phyloP scores from a whole-genome alignment of 2,329 filamentous ascomycete genomes.

The Albifimbria verrucaria region DNA sequence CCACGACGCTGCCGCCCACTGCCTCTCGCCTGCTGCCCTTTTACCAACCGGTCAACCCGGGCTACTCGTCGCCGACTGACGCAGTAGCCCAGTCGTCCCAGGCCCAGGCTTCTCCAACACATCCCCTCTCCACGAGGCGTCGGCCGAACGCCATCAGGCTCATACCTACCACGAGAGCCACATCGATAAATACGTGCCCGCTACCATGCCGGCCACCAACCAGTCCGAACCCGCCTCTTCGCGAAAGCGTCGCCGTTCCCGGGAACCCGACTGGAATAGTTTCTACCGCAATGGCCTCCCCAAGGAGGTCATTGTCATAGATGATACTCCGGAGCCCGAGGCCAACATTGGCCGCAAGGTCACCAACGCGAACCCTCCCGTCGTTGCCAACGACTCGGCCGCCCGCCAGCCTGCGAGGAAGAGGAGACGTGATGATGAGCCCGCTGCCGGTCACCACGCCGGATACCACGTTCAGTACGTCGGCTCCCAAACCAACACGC shows the following conservation, averaged over 20 bases:
- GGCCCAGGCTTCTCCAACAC: constrained; percentile 15
- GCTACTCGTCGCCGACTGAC: constrained; percentile 30
- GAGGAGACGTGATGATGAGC: constrained; percentile 63
- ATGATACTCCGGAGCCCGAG: constrained; percentile 64
- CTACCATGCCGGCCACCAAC: constrained; percentile 24
- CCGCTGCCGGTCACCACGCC: constrained; percentile 49
- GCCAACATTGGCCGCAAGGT: constrained; percentile 38
- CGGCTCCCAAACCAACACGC: constrained; percentile 67
- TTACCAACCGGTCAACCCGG: constrained; percentile 24
- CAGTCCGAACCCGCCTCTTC: constrained; percentile 26
- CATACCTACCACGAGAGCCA: constrained; percentile 7
- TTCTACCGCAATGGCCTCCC: constrained; percentile 83
- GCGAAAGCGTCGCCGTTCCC: constrained; percentile 55
- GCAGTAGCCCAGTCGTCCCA: constrained; percentile 26
- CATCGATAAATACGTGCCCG: constrained; percentile 3
- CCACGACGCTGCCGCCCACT: constrained; percentile 15
- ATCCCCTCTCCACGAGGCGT: constrained; percentile 26
- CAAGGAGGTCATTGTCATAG: constrained; percentile 82
- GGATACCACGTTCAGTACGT: constrained; percentile 72
- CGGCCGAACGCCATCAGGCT: constrained; percentile 20
- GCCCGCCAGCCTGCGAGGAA: constrained; percentile 63
- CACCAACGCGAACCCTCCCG: constrained; percentile 26
- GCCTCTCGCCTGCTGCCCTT: constrained; percentile 20
- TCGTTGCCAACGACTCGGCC: constrained; percentile 23
- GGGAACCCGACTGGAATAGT: constrained; percentile 71